Evolutionary conservation across 73 alveolate species (phyloP).

Genomic region (Halteria grandinella): DNA sequence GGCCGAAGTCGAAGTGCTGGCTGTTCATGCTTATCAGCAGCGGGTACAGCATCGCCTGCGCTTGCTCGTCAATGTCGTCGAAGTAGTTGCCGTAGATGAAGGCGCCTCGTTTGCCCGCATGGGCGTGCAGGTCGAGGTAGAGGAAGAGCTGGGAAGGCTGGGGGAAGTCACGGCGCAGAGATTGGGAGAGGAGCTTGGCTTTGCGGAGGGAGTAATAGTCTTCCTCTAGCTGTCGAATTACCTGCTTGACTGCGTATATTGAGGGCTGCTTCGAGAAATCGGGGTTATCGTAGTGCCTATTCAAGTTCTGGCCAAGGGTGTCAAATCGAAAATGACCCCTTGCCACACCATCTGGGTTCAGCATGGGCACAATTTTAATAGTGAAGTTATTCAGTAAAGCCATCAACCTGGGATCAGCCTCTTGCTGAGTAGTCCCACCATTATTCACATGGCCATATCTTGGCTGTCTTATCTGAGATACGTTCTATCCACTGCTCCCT

Average conservation of each 20-base stretch:
- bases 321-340: slow-evolving; percentile 81
- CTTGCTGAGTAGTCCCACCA: too few species aligned
- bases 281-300: slow-evolving; percentile 79
- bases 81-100: slow-evolving; percentile 72
- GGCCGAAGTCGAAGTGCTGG: slow-evolving; percentile 86
- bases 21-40: slow-evolving; percentile 87
- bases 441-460: too few species aligned
- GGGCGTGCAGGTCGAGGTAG: slow-evolving; percentile 74
- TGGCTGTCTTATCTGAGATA: too few species aligned
- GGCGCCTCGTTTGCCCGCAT: slow-evolving; percentile 69
- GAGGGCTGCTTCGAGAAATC: slow-evolving; percentile 57
- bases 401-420: neutral
- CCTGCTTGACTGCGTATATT: slow-evolving; percentile 69
- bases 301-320: slow-evolving; percentile 70
- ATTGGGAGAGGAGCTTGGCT: too few species aligned
- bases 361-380: slow-evolving; percentile 77
- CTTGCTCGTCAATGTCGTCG: slow-evolving; percentile 13
- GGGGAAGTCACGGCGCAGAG: too few species aligned
- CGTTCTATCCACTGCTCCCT: too few species aligned
- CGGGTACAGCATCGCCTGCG: slow-evolving; percentile 71
- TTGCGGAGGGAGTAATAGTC: too few species aligned
- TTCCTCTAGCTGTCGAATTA: slow-evolving; percentile 22
- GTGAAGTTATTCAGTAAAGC: slow-evolving; percentile 69
- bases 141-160: slow-evolving; percentile 30
- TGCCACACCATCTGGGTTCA: slow-evolving; percentile 85